phyloP scores from a whole-genome alignment of 176 grass and related monocot genomes.

The Carex scoparia region DNA sequence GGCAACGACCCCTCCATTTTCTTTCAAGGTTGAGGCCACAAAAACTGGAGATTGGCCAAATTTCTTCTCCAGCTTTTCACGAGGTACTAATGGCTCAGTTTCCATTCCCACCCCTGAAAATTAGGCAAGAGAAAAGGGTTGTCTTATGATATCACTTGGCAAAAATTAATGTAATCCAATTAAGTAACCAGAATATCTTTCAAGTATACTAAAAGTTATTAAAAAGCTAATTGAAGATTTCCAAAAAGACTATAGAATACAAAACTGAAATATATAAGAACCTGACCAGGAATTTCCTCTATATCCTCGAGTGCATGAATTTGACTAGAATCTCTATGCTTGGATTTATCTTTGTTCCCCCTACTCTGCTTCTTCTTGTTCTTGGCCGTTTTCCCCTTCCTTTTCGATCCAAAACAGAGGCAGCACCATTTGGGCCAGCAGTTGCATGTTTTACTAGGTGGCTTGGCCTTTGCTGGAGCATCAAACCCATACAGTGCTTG shows the following conservation, averaged over 20 bases:
- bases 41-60: constrained; percentile 45
- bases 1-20: constrained; percentile 26
- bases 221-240: neutral
- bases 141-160: neutral
- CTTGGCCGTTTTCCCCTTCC: constrained; percentile 23
- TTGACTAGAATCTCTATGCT: constrained; percentile 41
- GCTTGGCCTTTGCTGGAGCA: constrained; percentile 37
- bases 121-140: neutral
- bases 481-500: constrained; percentile 47
- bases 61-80: constrained; percentile 54
- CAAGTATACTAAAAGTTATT: neutral
- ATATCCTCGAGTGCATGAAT: constrained; percentile 40
- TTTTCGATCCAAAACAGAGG: constrained; percentile 33
- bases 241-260: neutral
- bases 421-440: constrained; percentile 54
- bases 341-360: constrained; percentile 23
- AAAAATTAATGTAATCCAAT: neutral
- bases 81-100: constrained; percentile 27
- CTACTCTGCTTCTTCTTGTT: constrained; percentile 27
- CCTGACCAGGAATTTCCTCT: constrained; percentile 35
- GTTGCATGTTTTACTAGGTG: constrained; percentile 44
- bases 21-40: constrained; percentile 39
- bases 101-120: constrained; percentile 30
- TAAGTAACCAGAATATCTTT: neutral
- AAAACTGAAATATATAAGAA: neutral